phyloP scores from a whole-genome alignment of 768 basidiomycete genomes.

The Termitomyces sp. region DNA sequence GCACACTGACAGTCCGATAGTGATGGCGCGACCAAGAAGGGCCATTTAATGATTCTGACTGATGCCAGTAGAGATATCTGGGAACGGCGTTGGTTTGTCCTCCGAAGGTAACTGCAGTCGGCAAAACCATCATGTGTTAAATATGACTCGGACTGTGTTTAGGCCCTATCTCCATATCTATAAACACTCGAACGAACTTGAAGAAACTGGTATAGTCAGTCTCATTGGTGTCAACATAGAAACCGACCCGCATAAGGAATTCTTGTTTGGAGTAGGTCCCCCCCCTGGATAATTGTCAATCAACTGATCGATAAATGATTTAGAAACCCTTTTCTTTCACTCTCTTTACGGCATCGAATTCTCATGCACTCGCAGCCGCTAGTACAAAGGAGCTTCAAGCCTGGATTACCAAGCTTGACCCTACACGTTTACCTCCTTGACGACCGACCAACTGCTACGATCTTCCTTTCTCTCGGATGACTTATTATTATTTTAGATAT shows the following conservation, averaged over 20 bases:
- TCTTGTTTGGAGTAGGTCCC: constrained; percentile 72
- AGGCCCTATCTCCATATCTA: constrained; percentile 93
- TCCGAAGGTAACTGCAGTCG: constrained; percentile 54
- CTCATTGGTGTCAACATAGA: constrained; percentile 82
- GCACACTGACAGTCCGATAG: constrained; percentile 30
- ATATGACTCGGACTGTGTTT: background rate
- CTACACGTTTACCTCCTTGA: constrained; percentile 56
- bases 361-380: constrained; percentile 81
- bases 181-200: constrained; percentile 74
- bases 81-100: constrained; percentile 82
- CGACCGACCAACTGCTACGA: constrained; percentile 10
- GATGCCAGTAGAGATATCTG: constrained; percentile 79
- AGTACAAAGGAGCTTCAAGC: constrained; percentile 76
- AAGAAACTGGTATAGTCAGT: constrained; percentile 80
- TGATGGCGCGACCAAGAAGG: constrained; percentile 80
- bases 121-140: background rate
- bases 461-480: background rate
- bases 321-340: constrained; percentile 87
- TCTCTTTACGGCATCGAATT: constrained; percentile 88
- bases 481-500: constrained; percentile 5
- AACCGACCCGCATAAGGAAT: constrained; percentile 81
- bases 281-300: background rate
- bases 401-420: constrained; percentile 84
- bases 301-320: background rate
- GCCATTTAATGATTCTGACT: constrained; percentile 71